Evolutionary conservation across 306 rosid genomes (phyloP), one percentile per base, ranked within the genome.

Genomic region (Acacia crassicarpa): DNA sequence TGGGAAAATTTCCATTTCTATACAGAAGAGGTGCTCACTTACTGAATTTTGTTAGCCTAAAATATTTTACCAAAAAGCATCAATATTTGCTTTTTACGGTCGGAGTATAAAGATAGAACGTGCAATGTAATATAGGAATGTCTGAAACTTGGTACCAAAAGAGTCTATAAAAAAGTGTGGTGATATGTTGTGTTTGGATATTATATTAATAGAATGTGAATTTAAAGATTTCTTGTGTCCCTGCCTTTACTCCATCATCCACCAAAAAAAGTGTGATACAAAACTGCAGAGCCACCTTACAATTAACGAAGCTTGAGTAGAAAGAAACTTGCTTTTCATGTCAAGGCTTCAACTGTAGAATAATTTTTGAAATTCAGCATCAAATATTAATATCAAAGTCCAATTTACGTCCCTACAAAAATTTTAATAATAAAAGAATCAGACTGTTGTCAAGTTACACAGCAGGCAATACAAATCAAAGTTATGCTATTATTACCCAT

Each of bases 251-350:
- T 63, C 40, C 30, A 13, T 30, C 40, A 63, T 63, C 68, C 19
- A 30, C 68, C n/a, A 5, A 62, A 27, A 17, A 30, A 63, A 27
- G 30, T 30, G 4, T 30, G 41, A 63, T 67, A 22, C 72, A 67
- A 67, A 67, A 35, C 25, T 35, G 72, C 66, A 67, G 68, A 49
- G 77, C 72, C 69, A n/a, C 72, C n/a, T 62, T 11, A 4, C 67
- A 27, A 27, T 62, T 4, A 73, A 41, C 9, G 38, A 74, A 19
- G 12, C 43, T 12, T 74, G 84, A 58, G 78, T 70, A 8, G 40
- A 53, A 45, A 33, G 48, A 54, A 68, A 80, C 22, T 51, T 40
- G 75, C 63, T 45, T 84, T 53, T 69, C 71, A 75, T 49, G 12
- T 59, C 68, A 75, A 58, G 33, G 56, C 71, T 23, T 23, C 44